Evolutionary conservation across 148 eudicot genomes (phyloP).

Genomic region (Arctostaphylos glauca): DNA sequence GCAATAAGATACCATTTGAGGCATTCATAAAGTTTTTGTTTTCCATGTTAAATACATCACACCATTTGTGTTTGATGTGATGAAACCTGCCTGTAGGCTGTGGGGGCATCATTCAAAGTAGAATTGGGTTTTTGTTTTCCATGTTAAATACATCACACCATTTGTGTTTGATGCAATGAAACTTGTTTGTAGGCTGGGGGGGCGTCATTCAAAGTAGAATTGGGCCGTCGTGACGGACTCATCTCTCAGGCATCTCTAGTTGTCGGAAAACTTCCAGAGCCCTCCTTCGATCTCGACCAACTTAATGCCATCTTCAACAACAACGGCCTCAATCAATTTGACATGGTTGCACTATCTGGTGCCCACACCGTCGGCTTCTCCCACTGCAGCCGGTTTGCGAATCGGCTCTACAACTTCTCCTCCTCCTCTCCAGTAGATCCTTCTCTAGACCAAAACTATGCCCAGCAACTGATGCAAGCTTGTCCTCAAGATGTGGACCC

Average conservation of each 20-base stretch:
- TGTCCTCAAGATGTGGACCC: slow-evolving; percentile 51
- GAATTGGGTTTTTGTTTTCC: not conserved
- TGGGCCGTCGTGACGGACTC: slow-evolving; percentile 71
- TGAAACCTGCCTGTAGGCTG: slow-evolving; percentile 33
- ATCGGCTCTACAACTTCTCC: slow-evolving; percentile 59
- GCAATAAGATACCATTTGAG: not conserved
- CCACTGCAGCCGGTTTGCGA: slow-evolving; percentile 55
- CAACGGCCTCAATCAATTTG: slow-evolving; percentile 38
- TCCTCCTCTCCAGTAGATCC: slow-evolving; percentile 45
- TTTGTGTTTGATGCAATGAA: not conserved
- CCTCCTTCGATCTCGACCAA: slow-evolving; percentile 36
- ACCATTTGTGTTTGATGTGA: not conserved
- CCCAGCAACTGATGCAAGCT: slow-evolving; percentile 38
- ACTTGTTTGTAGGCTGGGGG: slow-evolving; percentile 48
- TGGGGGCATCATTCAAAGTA: too few relatives aligned
- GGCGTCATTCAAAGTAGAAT: slow-evolving; percentile 42
- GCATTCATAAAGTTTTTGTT: not conserved
- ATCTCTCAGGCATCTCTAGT: slow-evolving; percentile 54
- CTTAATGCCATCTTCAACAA: slow-evolving; percentile 45
- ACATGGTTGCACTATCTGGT: slow-evolving; percentile 65
- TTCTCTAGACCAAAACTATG: slow-evolving; percentile 46
- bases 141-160: not conserved
- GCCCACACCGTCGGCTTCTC: slow-evolving; percentile 56
- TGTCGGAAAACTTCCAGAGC: slow-evolving; percentile 45
- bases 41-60: not conserved